phyloP scores from a whole-genome alignment of 306 rosid genomes.

The Albizia julibrissin region DNA sequence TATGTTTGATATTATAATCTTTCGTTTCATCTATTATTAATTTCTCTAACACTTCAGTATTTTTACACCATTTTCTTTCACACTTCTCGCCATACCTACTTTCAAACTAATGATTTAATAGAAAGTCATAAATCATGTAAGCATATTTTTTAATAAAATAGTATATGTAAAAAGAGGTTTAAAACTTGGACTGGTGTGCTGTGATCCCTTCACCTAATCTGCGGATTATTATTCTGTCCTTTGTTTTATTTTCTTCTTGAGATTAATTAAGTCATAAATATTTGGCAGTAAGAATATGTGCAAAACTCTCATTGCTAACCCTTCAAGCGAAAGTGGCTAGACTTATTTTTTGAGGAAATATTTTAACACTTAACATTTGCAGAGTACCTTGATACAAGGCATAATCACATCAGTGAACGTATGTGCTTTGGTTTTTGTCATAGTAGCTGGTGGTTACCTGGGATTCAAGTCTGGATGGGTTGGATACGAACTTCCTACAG shows the following conservation, averaged over 20 bases:
- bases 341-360: not conserved
- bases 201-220: not conserved
- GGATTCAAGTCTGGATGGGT: constrained; percentile 93
- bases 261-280: not conserved
- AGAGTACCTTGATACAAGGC: constrained; percentile 82
- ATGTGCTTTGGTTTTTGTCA: constrained; percentile 82
- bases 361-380: constrained; percentile 38
- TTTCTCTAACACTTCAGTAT: not conserved
- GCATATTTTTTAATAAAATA: not conserved
- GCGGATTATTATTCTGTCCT: not conserved
- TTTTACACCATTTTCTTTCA: not conserved
- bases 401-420: constrained; percentile 70
- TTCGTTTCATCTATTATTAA: not conserved
- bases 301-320: not conserved
- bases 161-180: not conserved
- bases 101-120: not conserved
- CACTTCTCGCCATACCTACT: not conserved
- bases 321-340: not conserved
- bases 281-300: not conserved
- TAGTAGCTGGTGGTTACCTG: constrained; percentile 73
- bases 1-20: constrained; percentile 32
- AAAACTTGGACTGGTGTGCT: not conserved
- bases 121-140: not conserved
- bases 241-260: not conserved
- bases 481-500: constrained; percentile 83